Evolutionary conservation across 257 asterid species (phyloP).

Genomic region (Petunia axillaris): DNA sequence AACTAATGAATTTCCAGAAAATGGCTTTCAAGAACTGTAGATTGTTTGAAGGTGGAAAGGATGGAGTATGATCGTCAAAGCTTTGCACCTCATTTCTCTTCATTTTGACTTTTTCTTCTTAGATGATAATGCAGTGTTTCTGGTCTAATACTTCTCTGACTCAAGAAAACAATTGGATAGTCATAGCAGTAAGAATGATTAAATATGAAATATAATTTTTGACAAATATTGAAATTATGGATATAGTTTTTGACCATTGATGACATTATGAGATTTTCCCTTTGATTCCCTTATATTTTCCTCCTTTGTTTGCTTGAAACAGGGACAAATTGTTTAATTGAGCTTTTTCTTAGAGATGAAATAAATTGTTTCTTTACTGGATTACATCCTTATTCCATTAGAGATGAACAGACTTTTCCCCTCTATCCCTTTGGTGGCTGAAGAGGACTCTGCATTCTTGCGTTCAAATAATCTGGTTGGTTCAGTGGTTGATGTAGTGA

Average conservation of each 20-base stretch:
- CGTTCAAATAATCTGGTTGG: conserved; percentile 72
- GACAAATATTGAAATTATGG: not conserved
- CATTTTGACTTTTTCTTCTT: not conserved
- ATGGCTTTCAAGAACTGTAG: not conserved
- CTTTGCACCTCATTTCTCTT: not conserved
- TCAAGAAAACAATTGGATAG: not conserved
- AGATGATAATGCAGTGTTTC: not conserved
- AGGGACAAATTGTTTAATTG: not conserved
- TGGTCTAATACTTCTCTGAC: conserved; percentile 4
- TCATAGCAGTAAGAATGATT: conserved; percentile 1
- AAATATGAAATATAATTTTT: not conserved
- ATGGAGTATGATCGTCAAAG: not conserved
- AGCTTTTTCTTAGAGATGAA: not conserved
- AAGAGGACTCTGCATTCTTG: conserved; percentile 87
- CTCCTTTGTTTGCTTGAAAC: conserved; percentile 18
- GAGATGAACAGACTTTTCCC: conserved; percentile 81
- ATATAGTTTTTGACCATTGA: not conserved
- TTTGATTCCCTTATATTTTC: not conserved
- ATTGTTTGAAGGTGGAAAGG: not conserved
- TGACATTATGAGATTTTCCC: conserved; percentile 2
- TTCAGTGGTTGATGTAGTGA: conserved; percentile 68
- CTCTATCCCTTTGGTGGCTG: conserved; percentile 89
- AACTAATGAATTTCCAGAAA: not conserved
- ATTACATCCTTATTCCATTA: conserved; percentile 33
- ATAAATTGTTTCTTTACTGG: not conserved